Evolutionary conservation across 345 rosid genomes (phyloP).

Genomic region (Geranium rotundifolium): DNA sequence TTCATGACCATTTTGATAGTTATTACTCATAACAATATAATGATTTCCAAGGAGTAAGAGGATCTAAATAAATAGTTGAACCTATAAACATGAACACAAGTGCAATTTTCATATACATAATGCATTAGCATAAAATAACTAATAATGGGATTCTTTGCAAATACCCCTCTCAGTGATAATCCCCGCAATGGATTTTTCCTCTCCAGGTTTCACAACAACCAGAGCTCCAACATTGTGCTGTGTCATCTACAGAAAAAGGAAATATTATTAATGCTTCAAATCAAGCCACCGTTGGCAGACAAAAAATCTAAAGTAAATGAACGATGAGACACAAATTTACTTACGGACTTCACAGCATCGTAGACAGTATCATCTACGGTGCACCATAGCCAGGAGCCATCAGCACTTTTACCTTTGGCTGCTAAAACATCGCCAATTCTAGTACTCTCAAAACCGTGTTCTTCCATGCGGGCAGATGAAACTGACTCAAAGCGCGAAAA

Average conservation of each 20-base stretch:
- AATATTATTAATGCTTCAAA: neutral
- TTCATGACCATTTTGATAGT: neutral
- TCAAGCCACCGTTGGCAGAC: neutral
- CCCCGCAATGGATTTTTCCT: constrained; percentile 81
- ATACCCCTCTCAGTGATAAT: constrained; percentile 95
- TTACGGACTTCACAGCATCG: constrained; percentile 92
- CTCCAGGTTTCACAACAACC: constrained; percentile 91
- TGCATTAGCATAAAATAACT: neutral
- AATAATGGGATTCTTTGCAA: neutral
- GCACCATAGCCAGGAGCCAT: constrained; percentile 99
- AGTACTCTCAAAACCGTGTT: constrained; percentile 88
- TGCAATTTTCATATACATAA: neutral
- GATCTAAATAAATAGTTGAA: neutral
- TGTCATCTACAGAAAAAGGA: constrained; percentile 53
- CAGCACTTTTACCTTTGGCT: constrained; percentile 75
- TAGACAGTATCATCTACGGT: constrained; percentile 76
- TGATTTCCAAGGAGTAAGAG: no score
- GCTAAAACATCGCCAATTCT: constrained; percentile 68
- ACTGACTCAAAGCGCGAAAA: constrained; percentile 45
- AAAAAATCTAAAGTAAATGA: neutral
- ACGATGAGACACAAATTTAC: neutral
- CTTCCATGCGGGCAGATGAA: constrained; percentile 68
- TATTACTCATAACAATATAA: no score
- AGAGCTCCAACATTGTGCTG: constrained; percentile 95
- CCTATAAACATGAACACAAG: neutral